Conservation (phyloP, 805 yeast genomes). For the Maudiozyma bulderi region DNA sequence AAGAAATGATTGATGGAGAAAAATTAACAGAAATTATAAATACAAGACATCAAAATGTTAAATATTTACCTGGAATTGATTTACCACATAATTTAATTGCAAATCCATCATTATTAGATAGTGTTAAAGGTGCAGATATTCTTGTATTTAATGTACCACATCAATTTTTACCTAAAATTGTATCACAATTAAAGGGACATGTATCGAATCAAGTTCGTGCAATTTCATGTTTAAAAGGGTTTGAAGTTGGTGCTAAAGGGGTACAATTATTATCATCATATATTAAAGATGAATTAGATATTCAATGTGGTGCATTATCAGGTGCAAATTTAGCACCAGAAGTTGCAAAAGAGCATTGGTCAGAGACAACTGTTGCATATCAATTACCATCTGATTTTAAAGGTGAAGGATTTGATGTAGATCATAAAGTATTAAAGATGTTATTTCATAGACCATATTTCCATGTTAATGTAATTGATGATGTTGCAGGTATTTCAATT, state of each 20-base stretch:
- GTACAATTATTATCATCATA: constrained; percentile 74
- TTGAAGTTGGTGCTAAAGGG: constrained; percentile 78
- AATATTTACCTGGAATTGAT: constrained; percentile 77
- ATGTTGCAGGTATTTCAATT: constrained; percentile 91
- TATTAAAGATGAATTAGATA: constrained; percentile 70
- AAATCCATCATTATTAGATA: constrained; percentile 68
- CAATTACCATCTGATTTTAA: constrained; percentile 52
- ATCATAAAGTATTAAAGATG: constrained; percentile 59
- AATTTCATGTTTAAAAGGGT: constrained; percentile 91
- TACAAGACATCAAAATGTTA: constrained; percentile 84
- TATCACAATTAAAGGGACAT: constrained; percentile 66
- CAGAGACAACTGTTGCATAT: constrained; percentile 96
- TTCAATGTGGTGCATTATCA: constrained; percentile 90
- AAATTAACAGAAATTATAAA: constrained; percentile 88
- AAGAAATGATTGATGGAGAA: constrained; percentile 69
- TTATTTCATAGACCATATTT: constrained; percentile 96
- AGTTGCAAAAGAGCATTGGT: constrained; percentile 91
- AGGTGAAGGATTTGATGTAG: constrained; percentile 44
- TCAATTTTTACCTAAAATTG: constrained; percentile 78
- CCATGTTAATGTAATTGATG: constrained; percentile 88
- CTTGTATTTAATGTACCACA: constrained; percentile 93
- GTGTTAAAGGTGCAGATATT: constrained; percentile 75
- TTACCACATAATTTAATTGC: constrained; percentile 82
- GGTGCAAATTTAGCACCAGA: constrained; percentile 98
- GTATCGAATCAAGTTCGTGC: constrained; percentile 69